Base-by-base conservation (phyloP, 305 asterid species). In the Fraxinus albicans region DNA sequence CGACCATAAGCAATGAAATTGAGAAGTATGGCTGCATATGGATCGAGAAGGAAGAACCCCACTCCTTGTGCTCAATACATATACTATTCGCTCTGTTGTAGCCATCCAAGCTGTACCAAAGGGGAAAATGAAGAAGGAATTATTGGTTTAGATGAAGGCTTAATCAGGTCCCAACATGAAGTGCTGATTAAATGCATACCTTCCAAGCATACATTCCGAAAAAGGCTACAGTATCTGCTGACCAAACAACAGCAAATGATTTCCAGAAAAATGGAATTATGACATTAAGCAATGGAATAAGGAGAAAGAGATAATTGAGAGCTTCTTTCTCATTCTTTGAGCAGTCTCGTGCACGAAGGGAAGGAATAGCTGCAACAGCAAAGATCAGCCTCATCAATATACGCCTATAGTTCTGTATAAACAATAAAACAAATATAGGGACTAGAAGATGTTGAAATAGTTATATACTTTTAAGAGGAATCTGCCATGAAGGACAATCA, bases 261-360 rank as follows among this genome's bases (percentile, higher is more conserved):
- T 93, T 96, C 94, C 85, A 88, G 90, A 96, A 94, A 87, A 96
- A 91, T 0, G 99, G 99, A 83, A 96, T 92, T 55, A 80, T 79
- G 80, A 96, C 94, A 78, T 96, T 96, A 70, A 96, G 84, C 84
- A 96, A 84, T 10, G 99, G 99, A 67, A 94, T 73, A 6, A 96
- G 90, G 78, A 96, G 89, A 87, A 94, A 94, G 36, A 96, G 98
- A 85, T 96, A 96, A 83, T 94, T 94, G 81, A 96, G 95, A 60
- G 98, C 99, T 89, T 96, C 99, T 84, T 96, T 96, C 91, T 96
- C 99, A 60, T 93, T 91, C 90, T 96, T 96, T 1, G 99, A 94
- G 93, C 99, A 96, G 86, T 93, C 99, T 76, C 98, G 93, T 1
- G 98, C 98, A 79, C 99, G 97, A 73, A 94, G 98, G 29, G 99